Base-by-base conservation (phyloP, 371 early-diverging fungal genomes). In the Mucor piriformis region DNA sequence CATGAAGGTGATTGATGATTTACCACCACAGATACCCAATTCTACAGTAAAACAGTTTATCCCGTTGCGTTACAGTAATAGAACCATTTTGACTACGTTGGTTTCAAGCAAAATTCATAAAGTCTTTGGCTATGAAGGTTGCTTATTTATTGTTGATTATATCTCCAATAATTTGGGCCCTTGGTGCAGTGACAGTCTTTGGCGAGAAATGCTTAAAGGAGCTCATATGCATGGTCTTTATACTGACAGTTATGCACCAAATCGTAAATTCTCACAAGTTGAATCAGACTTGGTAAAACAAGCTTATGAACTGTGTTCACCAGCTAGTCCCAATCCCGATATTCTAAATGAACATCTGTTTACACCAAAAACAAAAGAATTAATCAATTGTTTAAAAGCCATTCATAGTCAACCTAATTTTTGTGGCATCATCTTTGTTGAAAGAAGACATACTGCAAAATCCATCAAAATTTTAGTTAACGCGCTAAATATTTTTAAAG, bases 391-490 rank as follows among this genome's bases (percentile, higher is more conserved):
- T 21, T 63, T 92, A 52, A 24, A 6, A 13, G 20, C 71, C 24
- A 48, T 79, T 2, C 20, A 43, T n/a, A 29, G 59, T 0, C 47
- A 68, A 0, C 57, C 70, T 0, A 72, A 82, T 2, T 90, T 95
- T 66, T 89, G 94, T 52, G 92, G 92, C 7, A 95, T 96, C 44
- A 77, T 94, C 16, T 96, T 96, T 69, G 89, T 89, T 3, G 79
- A 88, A 56, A 82, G 88, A 21, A 77, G 95, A 32, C 72, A 89
- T 27, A 87, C 88, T 0, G 95, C 94, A 0, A 64, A 80, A 18
- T 80, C 88, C 0, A 64, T 96, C 0, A 60, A 77, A 20, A 46
- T 72, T 11, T 43, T 93, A 2, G 74, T 92, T 6, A 59, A 74
- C 18, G 72, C 79, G 7, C 25, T 62, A 5, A 44, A 58, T 25